phyloP scores from a whole-genome alignment of 495 filamentous ascomycete species.

The Trichoderma asperelloides region DNA sequence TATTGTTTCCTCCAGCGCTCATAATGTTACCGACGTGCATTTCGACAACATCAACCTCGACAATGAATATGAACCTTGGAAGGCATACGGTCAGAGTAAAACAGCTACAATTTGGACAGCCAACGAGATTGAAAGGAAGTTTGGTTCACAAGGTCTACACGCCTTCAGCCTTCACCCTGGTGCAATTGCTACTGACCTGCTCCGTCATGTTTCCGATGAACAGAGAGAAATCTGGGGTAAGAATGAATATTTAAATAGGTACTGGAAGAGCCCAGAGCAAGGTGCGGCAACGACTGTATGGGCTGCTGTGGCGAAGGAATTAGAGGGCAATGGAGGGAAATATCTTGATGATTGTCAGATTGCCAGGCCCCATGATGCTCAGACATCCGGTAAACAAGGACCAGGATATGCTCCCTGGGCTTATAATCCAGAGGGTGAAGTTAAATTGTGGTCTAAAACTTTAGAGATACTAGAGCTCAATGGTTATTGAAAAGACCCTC shows the following conservation, averaged over 20 bases:
- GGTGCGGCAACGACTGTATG: slow-evolving; percentile 30
- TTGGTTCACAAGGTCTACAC: slow-evolving; percentile 21
- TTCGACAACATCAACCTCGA: slow-evolving; percentile 44
- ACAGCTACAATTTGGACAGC: slow-evolving; percentile 49
- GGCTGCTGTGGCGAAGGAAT: slow-evolving; percentile 31
- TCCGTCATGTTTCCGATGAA: slow-evolving; percentile 17
- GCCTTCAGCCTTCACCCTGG: slow-evolving; percentile 41
- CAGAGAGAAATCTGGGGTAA: slow-evolving; percentile 27
- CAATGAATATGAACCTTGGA: slow-evolving; percentile 31
- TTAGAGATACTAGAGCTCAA: too few relatives aligned
- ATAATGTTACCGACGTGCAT: background rate
- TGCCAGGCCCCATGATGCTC: too few relatives aligned
- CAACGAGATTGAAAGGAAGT: slow-evolving; percentile 36
- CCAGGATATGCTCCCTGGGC: too few relatives aligned
- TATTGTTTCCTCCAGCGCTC: too few relatives aligned
- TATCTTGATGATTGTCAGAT: background rate
- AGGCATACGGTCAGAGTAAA: slow-evolving; percentile 48
- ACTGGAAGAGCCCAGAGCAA: slow-evolving; percentile 29
- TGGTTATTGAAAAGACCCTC: too few relatives aligned
- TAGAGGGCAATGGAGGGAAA: slow-evolving; percentile 21
- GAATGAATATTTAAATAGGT: too few relatives aligned
- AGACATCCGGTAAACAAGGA: too few relatives aligned
- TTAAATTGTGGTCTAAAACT: too few relatives aligned
- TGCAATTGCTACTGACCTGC: slow-evolving; percentile 24
- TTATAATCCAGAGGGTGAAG: too few relatives aligned